phyloP scores from a whole-genome alignment of 2,329 filamentous ascomycete species.

The Stagonosporopsis rhizophila region DNA sequence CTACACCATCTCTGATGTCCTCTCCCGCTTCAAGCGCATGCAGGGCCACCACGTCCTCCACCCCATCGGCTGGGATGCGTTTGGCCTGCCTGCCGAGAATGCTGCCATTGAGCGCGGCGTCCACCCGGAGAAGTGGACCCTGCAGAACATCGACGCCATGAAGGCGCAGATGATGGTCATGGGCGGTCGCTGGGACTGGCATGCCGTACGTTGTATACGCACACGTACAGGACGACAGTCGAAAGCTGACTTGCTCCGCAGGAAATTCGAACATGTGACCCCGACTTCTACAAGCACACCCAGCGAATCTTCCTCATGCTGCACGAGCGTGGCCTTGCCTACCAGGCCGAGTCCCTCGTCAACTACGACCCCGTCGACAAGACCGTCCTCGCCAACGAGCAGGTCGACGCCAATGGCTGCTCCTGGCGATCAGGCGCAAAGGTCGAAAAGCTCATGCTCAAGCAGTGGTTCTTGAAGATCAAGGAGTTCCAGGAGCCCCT shows the following conservation, averaged over 20 bases:
- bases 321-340: slow-evolving; percentile 75
- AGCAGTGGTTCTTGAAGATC: slow-evolving; percentile 91
- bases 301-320: slow-evolving; percentile 84
- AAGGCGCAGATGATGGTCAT: slow-evolving; percentile 79
- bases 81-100: slow-evolving; percentile 90
- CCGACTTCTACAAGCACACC: slow-evolving; percentile 87
- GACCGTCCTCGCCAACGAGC: slow-evolving; percentile 90
- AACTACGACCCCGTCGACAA: slow-evolving; percentile 92
- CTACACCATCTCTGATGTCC: slow-evolving; percentile 87
- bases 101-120: slow-evolving; percentile 84
- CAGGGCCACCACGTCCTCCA: slow-evolving; percentile 78
- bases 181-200: slow-evolving; percentile 86
- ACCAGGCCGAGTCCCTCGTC: slow-evolving; percentile 82
- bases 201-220: slow-evolving; percentile 64
- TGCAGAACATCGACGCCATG: slow-evolving; percentile 81
- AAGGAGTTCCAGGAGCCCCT: slow-evolving; percentile 78
- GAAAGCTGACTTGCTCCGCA: slow-evolving; percentile 49
- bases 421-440: slow-evolving; percentile 89
- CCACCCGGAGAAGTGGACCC: slow-evolving; percentile 80
- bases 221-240: too few relatives aligned
- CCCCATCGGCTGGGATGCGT: slow-evolving; percentile 96
- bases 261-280: slow-evolving; percentile 86
- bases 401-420: slow-evolving; percentile 83
- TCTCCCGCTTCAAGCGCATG: slow-evolving; percentile 78
- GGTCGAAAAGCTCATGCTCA: slow-evolving; percentile 78